Conservation (phyloP, 2,329 filamentous ascomycete species). For the Phialemoniopsis sp. region DNA sequence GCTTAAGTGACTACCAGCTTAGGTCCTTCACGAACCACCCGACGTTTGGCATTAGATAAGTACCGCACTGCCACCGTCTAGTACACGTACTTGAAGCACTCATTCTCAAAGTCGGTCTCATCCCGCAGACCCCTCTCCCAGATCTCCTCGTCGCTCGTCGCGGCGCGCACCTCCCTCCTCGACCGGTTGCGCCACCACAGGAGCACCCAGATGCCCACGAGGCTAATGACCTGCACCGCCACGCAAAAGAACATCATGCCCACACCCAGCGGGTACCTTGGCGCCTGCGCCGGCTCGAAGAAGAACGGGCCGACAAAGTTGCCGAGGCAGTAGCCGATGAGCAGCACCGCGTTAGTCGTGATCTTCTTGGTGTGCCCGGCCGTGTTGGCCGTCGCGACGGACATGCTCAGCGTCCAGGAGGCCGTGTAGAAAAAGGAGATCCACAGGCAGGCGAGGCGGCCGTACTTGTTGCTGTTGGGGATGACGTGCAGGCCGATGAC, state of each 20-base stretch:
- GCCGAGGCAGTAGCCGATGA: slow-evolving; percentile 55
- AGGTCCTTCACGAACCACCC: too few species aligned
- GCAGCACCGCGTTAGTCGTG: too few species aligned
- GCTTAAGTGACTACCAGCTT: too few species aligned
- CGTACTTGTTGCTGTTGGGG: slow-evolving; percentile 9
- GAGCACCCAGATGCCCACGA: background rate
- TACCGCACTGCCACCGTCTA: too few species aligned
- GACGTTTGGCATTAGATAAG: too few species aligned
- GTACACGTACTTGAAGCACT: slow-evolving; percentile 1
- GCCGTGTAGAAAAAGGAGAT: slow-evolving; percentile 19
- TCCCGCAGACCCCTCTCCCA: background rate
- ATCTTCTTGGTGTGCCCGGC: background rate
- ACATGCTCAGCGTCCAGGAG: slow-evolving; percentile 21
- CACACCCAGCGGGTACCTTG: too few species aligned
- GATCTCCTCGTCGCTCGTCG: background rate
- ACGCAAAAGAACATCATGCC: background rate
- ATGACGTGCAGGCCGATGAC: slow-evolving; percentile 10
- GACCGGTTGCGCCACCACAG: background rate
- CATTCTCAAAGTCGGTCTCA: background rate
- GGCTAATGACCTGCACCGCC: background rate
- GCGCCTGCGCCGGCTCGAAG: slow-evolving; percentile 50
- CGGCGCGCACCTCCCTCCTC: background rate
- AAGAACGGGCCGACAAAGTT: slow-evolving; percentile 62
- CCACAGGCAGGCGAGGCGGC: slow-evolving; percentile 18
- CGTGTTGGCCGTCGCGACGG: slow-evolving; percentile 5